Conservation (phyloP, 1,284 basidiomycete species). For the Ceratobasidium sp. region DNA sequence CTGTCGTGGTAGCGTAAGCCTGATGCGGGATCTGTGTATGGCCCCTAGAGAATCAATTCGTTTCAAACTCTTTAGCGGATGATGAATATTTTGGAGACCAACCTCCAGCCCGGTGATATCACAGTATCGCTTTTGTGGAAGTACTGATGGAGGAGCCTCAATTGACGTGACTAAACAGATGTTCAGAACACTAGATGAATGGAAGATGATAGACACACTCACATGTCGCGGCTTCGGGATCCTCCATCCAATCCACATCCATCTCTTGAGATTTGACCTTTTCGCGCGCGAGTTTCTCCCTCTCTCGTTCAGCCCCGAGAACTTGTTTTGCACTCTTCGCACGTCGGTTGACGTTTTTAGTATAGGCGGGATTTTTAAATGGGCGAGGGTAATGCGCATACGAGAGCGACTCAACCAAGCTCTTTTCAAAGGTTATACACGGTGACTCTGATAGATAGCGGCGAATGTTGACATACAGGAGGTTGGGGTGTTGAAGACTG, state of each 20-base stretch:
- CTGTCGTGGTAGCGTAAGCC: conserved; percentile 83
- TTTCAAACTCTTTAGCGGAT: no score
- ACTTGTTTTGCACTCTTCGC: conserved; percentile 80
- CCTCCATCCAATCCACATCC: conserved; percentile 56
- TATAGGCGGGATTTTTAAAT: conserved; percentile 75
- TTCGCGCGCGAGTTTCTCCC: conserved; percentile 68
- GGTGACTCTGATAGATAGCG: not conserved
- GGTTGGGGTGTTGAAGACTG: conserved; percentile 45
- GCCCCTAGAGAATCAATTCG: conserved; percentile 63
- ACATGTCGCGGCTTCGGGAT: conserved; percentile 73
- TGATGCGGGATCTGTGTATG: conserved; percentile 85
- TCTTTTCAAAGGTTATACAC: conserved; percentile 51
- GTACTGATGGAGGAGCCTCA: conserved; percentile 82
- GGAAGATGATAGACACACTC: conserved; percentile 46
- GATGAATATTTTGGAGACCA: no score
- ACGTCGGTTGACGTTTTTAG: conserved; percentile 70
- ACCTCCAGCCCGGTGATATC: conserved; percentile 89
- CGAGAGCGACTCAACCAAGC: conserved; percentile 72
- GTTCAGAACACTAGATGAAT: not conserved
- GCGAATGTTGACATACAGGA: conserved; percentile 45
- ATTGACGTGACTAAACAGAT: conserved; percentile 73
- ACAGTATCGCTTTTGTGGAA: conserved; percentile 81
- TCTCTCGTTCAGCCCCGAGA: conserved; percentile 74
- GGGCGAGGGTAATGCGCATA: conserved; percentile 70
- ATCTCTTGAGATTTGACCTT: conserved; percentile 56